These are phyloP conservation scores for Globisporangium splendens DNA, from an alignment of 352 stramenopile genomes.

Conservation along the genomic window DNA sequence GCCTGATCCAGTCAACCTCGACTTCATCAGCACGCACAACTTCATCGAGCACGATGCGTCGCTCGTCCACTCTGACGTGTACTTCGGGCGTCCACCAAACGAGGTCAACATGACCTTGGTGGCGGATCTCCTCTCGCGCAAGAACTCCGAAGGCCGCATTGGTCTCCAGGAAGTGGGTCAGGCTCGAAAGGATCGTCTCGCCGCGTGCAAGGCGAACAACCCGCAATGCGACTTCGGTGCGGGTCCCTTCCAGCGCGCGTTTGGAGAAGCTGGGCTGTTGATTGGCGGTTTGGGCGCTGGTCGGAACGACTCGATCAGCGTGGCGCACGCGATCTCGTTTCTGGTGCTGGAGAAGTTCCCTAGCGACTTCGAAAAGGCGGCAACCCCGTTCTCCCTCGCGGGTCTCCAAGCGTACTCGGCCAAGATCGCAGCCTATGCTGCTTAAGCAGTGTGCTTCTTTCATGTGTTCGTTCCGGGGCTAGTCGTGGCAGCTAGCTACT, in stretches of 20 bases:
- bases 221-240: conserved; percentile 30
- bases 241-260: conserved; percentile 25
- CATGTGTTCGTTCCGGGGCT: too few species aligned
- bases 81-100: conserved; percentile 30
- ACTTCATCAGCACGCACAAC: conserved; percentile 32
- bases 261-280: conserved; percentile 29
- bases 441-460: not conserved
- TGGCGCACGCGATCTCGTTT: conserved; percentile 30
- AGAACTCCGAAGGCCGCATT: conserved; percentile 18
- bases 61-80: conserved; percentile 46
- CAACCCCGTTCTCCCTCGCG: conserved; percentile 16
- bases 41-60: conserved; percentile 42
- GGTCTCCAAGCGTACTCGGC: conserved; percentile 19
- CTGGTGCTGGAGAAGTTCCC: conserved; percentile 33
- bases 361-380: conserved; percentile 21
- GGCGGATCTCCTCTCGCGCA: conserved; percentile 25
- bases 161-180: conserved; percentile 26
- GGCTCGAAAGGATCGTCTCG: conserved; percentile 28
- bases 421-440: conserved; percentile 19
- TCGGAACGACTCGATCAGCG: conserved; percentile 25
- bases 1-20: conserved; percentile 10
- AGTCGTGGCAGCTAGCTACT: too few species aligned
- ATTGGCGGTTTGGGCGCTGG: conserved; percentile 27
- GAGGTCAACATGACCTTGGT: conserved; percentile 28
- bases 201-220: conserved; percentile 29